These are phyloP conservation scores for Pythium brachiatum DNA, from an alignment of 352 stramenopile species.

Conservation along the genomic window DNA sequence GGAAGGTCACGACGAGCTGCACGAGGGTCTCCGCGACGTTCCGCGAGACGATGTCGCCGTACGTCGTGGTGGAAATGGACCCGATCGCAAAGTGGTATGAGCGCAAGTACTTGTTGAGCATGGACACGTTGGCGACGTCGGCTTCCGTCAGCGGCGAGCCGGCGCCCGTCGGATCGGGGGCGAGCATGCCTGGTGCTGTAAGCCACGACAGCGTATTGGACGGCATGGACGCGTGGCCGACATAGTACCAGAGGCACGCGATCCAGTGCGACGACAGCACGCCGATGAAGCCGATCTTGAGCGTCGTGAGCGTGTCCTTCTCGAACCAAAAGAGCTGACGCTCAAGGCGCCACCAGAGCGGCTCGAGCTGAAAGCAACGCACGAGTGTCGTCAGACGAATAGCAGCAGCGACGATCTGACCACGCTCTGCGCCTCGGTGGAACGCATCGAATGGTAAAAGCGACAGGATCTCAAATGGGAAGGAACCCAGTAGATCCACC, in stretches of 20 bases:
- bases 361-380: conserved; percentile 31
- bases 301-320: conserved; percentile 21
- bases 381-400: conserved; percentile 29
- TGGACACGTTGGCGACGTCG: conserved; percentile 19
- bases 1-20: conserved; percentile 27
- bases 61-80: conserved; percentile 32
- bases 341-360: conserved; percentile 29
- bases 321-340: conserved; percentile 25
- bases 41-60: conserved; percentile 27
- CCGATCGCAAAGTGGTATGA: conserved; percentile 33
- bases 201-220: conserved; percentile 27
- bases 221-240: conserved; percentile 13
- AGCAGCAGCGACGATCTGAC: conserved; percentile 11
- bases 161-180: conserved; percentile 8
- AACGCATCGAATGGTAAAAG: conserved; percentile 23
- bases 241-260: conserved; percentile 29
- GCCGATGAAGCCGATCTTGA: conserved; percentile 30
- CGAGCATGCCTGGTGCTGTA: conserved; percentile 23
- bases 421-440: conserved; percentile 4
- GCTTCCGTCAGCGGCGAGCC: not conserved
- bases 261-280: conserved; percentile 32
- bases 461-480: conserved; percentile 26
- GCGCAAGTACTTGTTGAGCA: conserved; percentile 33
- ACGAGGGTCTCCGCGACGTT: conserved; percentile 27
- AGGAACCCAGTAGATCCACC: conserved; percentile 27